Evolutionary conservation across 352 stramenopile genomes (phyloP).

Genomic region (Phytophthora kernoviae): DNA sequence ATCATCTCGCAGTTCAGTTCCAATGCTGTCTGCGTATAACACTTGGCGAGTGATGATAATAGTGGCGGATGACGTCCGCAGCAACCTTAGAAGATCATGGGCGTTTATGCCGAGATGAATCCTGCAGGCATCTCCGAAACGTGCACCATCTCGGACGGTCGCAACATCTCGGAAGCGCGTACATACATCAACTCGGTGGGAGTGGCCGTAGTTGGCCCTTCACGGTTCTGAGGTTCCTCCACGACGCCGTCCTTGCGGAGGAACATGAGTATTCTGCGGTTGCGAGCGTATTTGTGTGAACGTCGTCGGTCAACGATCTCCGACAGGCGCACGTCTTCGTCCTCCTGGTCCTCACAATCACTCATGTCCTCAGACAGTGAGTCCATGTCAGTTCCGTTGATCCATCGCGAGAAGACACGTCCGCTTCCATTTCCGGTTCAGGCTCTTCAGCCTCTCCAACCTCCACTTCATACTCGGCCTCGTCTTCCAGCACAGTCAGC

Average conservation of each 20-base stretch:
- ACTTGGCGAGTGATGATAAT: constrained; percentile 4
- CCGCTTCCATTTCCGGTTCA: constrained; percentile 43
- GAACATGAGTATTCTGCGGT: constrained; percentile 56
- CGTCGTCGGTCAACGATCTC: constrained; percentile 57
- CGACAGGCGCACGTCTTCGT: constrained; percentile 37
- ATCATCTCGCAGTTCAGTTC: constrained; percentile 36
- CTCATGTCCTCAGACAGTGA: constrained; percentile 44
- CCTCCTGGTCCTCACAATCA: constrained; percentile 46
- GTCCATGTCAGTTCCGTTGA: constrained; percentile 44
- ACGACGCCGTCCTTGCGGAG: constrained; percentile 47
- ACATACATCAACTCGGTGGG: constrained; percentile 36
- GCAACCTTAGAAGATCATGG: constrained; percentile 4
- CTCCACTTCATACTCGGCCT: constrained; percentile 45
- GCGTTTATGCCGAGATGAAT: constrained; percentile 24
- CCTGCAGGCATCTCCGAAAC: constrained; percentile 26
- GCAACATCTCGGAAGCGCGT: constrained; percentile 37
- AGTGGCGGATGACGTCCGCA: background rate
- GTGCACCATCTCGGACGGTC: constrained; percentile 28
- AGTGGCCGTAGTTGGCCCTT: background rate
- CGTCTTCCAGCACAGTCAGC: constrained; percentile 65
- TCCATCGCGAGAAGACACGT: constrained; percentile 37
- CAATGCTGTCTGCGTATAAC: constrained; percentile 30
- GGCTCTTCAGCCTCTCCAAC: constrained; percentile 35
- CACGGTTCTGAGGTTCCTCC: constrained; percentile 5
- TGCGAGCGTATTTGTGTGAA: constrained; percentile 65